These are phyloP conservation scores for Pestalotiopsis sp. DNA, from an alignment of 2,329 filamentous ascomycete genomes.

Conservation along the genomic window DNA sequence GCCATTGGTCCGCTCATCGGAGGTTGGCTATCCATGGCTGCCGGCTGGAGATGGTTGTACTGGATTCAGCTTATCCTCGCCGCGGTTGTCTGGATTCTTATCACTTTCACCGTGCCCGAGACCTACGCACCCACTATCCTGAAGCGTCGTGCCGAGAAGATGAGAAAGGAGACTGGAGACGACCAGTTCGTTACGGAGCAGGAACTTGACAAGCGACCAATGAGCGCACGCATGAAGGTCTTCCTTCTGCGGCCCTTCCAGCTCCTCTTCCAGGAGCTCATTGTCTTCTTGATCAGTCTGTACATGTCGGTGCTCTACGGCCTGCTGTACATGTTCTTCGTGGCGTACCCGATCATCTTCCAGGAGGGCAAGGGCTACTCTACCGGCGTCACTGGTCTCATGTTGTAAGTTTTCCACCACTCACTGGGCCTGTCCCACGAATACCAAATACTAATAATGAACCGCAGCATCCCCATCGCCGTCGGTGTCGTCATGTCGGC, in stretches of 20 bases:
- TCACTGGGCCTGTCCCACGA: not conserved
- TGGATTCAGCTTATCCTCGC: constrained; percentile 82
- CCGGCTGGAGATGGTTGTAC: constrained; percentile 82
- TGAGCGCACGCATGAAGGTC: constrained; percentile 67
- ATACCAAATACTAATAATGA: not conserved
- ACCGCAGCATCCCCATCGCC: constrained; percentile 65
- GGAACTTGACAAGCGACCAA: constrained; percentile 72
- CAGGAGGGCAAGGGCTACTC: constrained; percentile 77
- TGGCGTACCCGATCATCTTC: constrained; percentile 71
- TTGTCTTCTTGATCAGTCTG: constrained; percentile 78
- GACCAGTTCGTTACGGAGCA: constrained; percentile 73
- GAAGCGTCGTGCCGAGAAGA: constrained; percentile 65
- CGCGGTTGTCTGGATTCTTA: constrained; percentile 68
- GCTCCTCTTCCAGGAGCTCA: constrained; percentile 79
- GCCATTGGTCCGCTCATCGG: constrained; percentile 76
- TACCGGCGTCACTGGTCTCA: constrained; percentile 73
- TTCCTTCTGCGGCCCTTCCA: constrained; percentile 84
- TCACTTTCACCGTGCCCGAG: constrained; percentile 87
- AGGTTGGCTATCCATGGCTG: constrained; percentile 70
- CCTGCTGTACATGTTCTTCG: constrained; percentile 75
- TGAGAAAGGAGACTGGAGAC: constrained; percentile 69
- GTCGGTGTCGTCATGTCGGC: constrained; percentile 72
- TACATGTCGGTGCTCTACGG: constrained; percentile 86
- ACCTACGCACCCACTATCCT: constrained; percentile 84
- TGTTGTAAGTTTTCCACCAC: constrained; percentile 54